These are phyloP conservation scores for Exophiala alcalophila DNA, from an alignment of 2,329 filamentous ascomycete species.

Conservation along the genomic window DNA sequence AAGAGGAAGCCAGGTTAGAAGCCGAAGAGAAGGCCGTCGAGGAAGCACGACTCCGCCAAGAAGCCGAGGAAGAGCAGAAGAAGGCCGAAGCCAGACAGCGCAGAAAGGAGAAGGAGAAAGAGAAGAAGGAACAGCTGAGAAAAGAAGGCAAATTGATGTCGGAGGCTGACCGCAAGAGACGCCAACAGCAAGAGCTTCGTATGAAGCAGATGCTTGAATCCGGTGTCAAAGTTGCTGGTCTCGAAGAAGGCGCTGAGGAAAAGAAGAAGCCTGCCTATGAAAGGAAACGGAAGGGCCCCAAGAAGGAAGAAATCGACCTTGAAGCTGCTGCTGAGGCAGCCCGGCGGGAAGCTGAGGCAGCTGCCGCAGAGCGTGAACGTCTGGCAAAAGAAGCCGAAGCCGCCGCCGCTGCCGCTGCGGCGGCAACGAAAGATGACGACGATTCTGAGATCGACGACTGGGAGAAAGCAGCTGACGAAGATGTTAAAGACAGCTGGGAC, in stretches of 20 bases:
- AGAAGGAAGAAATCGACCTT: conserved; percentile 57
- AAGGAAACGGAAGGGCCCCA: conserved; percentile 67
- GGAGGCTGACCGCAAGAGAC: conserved; percentile 49
- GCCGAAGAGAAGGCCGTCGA: conserved; percentile 43
- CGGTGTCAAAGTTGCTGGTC: conserved; percentile 46
- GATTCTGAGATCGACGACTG: conserved; percentile 67
- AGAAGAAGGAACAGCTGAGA: conserved; percentile 50
- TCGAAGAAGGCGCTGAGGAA: conserved; percentile 52
- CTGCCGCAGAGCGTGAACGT: conserved; percentile 57
- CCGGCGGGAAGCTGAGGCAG: conserved; percentile 45
- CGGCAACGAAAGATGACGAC: conserved; percentile 62
- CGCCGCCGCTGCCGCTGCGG: conserved; percentile 73
- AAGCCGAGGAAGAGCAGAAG: conserved; percentile 47
- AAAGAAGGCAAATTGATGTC: conserved; percentile 50
- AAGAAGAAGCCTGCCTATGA: conserved; percentile 74
- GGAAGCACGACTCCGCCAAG: conserved; percentile 38
- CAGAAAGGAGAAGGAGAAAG: conserved; percentile 50
- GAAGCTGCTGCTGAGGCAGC: conserved; percentile 49
- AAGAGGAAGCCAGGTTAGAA: conserved; percentile 43
- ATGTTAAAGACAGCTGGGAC: conserved; percentile 94
- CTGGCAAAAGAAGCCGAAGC: conserved; percentile 69
- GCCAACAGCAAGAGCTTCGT: conserved; percentile 47
- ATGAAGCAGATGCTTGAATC: conserved; percentile 51
- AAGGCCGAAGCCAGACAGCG: conserved; percentile 46
- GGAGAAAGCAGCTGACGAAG: conserved; percentile 74